Conservation (phyloP, 108 stramenopile genomes). For the Cyclotella baltica region DNA sequence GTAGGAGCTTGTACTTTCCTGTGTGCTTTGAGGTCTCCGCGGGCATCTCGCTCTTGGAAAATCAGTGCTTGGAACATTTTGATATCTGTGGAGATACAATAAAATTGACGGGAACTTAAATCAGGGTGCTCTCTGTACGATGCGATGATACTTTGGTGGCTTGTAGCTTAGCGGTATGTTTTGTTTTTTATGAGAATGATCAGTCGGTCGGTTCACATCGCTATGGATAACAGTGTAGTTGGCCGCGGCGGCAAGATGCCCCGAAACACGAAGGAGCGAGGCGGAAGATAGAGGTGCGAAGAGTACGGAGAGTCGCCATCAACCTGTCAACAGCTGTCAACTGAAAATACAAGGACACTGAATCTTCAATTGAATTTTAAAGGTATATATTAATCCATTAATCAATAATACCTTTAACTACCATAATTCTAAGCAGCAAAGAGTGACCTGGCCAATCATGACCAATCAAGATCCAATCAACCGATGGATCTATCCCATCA, state of each 20-base stretch:
- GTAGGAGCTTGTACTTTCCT: slow-evolving; percentile 10
- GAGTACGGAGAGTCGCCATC: too few species aligned
- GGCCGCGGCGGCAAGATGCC: background rate
- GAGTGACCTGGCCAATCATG: too few species aligned
- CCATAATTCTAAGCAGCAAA: too few species aligned
- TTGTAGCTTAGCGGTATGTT: background rate
- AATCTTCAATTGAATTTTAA: too few species aligned
- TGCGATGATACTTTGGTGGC: background rate
- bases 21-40: slow-evolving; percentile 35
- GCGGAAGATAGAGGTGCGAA: too few species aligned
- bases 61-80: slow-evolving; percentile 50
- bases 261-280: background rate
- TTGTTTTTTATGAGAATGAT: background rate
- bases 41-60: slow-evolving; percentile 48
- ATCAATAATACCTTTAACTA: too few species aligned
- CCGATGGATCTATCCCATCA: too few species aligned
- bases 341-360: too few species aligned
- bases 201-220: background rate
- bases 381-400: too few species aligned
- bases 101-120: background rate
- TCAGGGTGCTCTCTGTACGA: too few species aligned
- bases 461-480: too few species aligned
- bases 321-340: too few species aligned
- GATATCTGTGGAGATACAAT: background rate
- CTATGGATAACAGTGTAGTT: background rate